Conservation (phyloP, 192 early-diverging fungal genomes). For the Coemansia sp. region DNA sequence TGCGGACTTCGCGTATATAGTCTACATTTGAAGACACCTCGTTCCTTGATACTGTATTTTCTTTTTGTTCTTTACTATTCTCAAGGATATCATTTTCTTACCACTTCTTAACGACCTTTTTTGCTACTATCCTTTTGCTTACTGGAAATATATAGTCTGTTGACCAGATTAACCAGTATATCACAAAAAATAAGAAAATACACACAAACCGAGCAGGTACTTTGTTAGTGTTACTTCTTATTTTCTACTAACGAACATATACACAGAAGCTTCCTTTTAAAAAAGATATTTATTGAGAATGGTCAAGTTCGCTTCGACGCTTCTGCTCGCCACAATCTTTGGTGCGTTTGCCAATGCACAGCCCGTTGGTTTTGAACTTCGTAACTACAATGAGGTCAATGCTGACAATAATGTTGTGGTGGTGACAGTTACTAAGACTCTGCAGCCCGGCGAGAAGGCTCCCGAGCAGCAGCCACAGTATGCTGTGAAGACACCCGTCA, state of each 20-base stretch:
- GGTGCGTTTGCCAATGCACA: slow-evolving; percentile 31
- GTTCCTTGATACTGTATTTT: background rate
- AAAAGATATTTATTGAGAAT: slow-evolving; percentile 10
- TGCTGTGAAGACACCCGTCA: background rate
- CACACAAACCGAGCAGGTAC: background rate
- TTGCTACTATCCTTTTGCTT: background rate
- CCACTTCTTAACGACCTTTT: slow-evolving; percentile 15
- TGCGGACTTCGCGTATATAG: no score
- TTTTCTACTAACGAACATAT: slow-evolving; percentile 4
- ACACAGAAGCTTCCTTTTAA: background rate
- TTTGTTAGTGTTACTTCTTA: background rate
- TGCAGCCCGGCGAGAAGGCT: background rate
- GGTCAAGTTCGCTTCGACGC: slow-evolving; percentile 36
- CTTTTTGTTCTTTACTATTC: background rate
- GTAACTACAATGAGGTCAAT: slow-evolving; percentile 18
- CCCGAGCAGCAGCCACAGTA: slow-evolving; percentile 2
- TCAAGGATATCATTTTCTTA: slow-evolving; percentile 1
- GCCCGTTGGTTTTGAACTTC: slow-evolving; percentile 12
- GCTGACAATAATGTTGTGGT: slow-evolving; percentile 8
- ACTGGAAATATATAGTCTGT: slow-evolving; percentile 27
- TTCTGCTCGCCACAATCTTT: slow-evolving; percentile 28
- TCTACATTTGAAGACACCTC: background rate
- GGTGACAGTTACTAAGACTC: slow-evolving; percentile 27
- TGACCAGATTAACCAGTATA: slow-evolving; percentile 24
- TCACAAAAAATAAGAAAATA: background rate